Conservation (phyloP, 2,329 filamentous ascomycete genomes). For the Mycosphaerelloides madeirae region DNA sequence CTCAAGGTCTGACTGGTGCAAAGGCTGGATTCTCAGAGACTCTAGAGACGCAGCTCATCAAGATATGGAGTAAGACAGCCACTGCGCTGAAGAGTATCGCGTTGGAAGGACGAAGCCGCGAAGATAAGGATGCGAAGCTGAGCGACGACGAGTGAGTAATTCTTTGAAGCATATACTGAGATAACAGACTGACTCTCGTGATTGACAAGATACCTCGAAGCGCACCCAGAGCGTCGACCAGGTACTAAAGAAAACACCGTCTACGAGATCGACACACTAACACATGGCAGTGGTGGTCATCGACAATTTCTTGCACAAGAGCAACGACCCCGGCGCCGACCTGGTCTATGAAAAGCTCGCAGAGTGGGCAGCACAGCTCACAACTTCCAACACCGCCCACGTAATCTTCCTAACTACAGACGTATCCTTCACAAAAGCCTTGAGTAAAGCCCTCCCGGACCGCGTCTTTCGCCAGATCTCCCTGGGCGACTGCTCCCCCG, state of each 20-base stretch:
- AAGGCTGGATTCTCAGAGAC: slow-evolving; percentile 95
- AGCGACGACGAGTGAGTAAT: slow-evolving; percentile 79
- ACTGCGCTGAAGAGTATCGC: slow-evolving; percentile 74
- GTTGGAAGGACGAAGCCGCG: slow-evolving; percentile 62
- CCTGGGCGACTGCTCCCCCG: slow-evolving; percentile 75
- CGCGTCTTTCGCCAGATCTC: slow-evolving; percentile 83
- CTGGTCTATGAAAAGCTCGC: slow-evolving; percentile 55
- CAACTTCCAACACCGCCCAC: slow-evolving; percentile 83
- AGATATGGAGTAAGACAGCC: slow-evolving; percentile 82
- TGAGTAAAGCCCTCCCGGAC: slow-evolving; percentile 83
- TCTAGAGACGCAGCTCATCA: slow-evolving; percentile 78
- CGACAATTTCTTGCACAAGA: slow-evolving; percentile 86
- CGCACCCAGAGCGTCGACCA: slow-evolving; percentile 78
- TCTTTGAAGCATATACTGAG: no score
- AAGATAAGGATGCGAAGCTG: slow-evolving; percentile 67
- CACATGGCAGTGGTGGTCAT: slow-evolving; percentile 84
- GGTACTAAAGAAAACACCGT: no score
- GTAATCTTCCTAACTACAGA: slow-evolving; percentile 93
- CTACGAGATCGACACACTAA: no score
- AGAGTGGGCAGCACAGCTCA: slow-evolving; percentile 81
- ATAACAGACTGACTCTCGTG: no score
- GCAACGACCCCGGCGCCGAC: slow-evolving; percentile 38
- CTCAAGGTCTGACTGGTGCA: slow-evolving; percentile 87
- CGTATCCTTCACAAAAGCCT: slow-evolving; percentile 77
- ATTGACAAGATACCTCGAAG: slow-evolving; percentile 87